These are phyloP conservation scores for Clavispora fructus DNA, from an alignment of 805 yeast species.

Conservation along the genomic window DNA sequence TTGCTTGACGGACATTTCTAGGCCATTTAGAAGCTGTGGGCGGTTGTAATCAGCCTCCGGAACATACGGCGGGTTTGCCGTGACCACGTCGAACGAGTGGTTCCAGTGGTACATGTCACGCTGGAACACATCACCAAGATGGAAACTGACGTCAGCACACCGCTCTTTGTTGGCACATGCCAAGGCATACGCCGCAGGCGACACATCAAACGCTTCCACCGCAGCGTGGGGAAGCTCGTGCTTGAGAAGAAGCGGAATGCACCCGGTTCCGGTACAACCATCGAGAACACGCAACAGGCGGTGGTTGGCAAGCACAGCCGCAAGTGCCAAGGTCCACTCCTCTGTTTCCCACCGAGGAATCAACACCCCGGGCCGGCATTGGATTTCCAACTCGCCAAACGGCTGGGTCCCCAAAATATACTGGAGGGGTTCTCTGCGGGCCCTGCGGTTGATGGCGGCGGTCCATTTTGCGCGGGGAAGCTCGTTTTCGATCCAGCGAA, in stretches of 20 bases:
- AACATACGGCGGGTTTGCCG: slow-evolving; percentile 92
- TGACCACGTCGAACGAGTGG: slow-evolving; percentile 44
- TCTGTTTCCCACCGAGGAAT: slow-evolving; percentile 97
- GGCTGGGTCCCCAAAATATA: slow-evolving; percentile 85
- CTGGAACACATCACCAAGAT: not conserved
- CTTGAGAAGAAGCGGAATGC: slow-evolving; percentile 58
- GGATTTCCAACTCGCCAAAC: slow-evolving; percentile 62
- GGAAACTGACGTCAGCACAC: slow-evolving; percentile 3
- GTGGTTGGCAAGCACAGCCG: not conserved
- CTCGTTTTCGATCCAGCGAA: slow-evolving; percentile 60
- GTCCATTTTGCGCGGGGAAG: slow-evolving; percentile 44
- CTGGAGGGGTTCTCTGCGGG: slow-evolving; percentile 65
- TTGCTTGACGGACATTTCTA: slow-evolving; percentile 57
- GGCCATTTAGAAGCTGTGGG: slow-evolving; percentile 31
- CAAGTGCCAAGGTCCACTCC: slow-evolving; percentile 62
- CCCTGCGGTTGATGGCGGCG: slow-evolving; percentile 50
- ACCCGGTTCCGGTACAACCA: slow-evolving; percentile 46
- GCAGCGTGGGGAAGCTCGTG: slow-evolving; percentile 13
- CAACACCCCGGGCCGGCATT: slow-evolving; percentile 60
- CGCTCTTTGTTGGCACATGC: slow-evolving; percentile 39
- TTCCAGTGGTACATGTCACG: slow-evolving; percentile 10
- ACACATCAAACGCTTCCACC: slow-evolving; percentile 53
- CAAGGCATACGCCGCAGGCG: slow-evolving; percentile 46
- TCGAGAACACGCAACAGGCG: slow-evolving; percentile 6
- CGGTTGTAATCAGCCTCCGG: slow-evolving; percentile 40